Evolutionary conservation across 2,329 filamentous ascomycete genomes (phyloP).

Genomic region (Catunica adiposa): DNA sequence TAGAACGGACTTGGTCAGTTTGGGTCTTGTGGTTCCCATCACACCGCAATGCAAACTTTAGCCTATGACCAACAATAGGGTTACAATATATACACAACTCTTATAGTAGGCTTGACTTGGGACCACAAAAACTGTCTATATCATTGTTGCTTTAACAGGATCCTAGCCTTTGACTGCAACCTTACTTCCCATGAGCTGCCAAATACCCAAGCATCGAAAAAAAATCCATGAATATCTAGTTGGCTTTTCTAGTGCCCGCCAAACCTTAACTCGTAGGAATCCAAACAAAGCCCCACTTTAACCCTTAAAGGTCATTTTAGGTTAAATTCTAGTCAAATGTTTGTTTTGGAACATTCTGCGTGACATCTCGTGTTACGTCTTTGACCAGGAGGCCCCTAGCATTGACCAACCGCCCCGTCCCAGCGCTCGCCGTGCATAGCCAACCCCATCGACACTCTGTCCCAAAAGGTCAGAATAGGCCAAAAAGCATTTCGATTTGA

Average conservation of each 20-base stretch:
- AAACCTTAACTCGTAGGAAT: not conserved
- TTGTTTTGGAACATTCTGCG: constrained; percentile 3
- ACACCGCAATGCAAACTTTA: not conserved
- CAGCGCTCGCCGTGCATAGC: not conserved
- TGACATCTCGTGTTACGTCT: not conserved
- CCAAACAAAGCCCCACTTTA: not conserved
- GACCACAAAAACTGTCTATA: not conserved
- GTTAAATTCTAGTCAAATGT: not conserved
- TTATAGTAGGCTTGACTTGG: not conserved
- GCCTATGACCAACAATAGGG: not conserved
- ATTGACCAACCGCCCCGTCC: not conserved
- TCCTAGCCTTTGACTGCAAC: not conserved
- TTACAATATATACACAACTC: not conserved
- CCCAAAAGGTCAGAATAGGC: constrained; percentile 3
- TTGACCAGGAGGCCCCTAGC: not conserved
- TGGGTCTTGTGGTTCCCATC: no score
- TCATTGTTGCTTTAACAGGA: not conserved
- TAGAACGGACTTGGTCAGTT: no score
- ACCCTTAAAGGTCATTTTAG: constrained; percentile 3
- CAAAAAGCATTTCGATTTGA: not conserved
- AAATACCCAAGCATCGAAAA: no score
- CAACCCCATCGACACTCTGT: not conserved
- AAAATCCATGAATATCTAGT: no score
- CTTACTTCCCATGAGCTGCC: no score
- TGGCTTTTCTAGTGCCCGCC: no score